phyloP scores from a whole-genome alignment of 495 filamentous ascomycete genomes.

The Aspergillus sclerotioniger region DNA sequence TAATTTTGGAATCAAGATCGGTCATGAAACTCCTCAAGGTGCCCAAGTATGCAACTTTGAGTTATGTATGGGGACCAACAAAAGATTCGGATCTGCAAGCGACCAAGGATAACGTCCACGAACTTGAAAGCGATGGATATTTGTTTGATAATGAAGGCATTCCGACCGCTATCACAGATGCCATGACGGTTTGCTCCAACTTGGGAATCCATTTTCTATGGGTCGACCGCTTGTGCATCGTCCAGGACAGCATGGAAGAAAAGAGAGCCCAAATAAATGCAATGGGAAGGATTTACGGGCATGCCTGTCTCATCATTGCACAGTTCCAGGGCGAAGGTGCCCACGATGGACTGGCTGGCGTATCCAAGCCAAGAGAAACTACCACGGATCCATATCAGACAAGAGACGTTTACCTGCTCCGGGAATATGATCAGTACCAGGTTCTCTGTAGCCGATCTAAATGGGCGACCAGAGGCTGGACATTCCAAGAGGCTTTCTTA shows the following conservation, averaged over 20 bases:
- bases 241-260: conserved; percentile 26
- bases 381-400: too few relatives aligned
- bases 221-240: conserved; percentile 37
- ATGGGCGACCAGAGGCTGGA: too few relatives aligned
- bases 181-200: conserved; percentile 14
- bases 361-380: too few relatives aligned
- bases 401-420: too few relatives aligned
- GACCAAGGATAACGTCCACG: neutral
- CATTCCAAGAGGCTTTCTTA: too few relatives aligned
- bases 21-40: too few relatives aligned
- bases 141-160: conserved; percentile 7
- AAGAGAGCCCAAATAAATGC: conserved; percentile 26
- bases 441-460: too few relatives aligned
- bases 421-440: too few relatives aligned
- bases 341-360: too few relatives aligned
- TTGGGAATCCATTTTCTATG: conserved; percentile 28
- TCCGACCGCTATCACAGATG: conserved; percentile 25
- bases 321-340: too few relatives aligned
- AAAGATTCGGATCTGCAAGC: neutral
- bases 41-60: conserved; percentile 22
- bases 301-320: conserved; percentile 24
- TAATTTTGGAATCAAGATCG: too few relatives aligned
- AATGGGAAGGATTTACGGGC: conserved; percentile 36
- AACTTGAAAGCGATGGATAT: neutral
- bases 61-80: conserved; percentile 26